Percentiles rank a stretch among this genome's conserved stretches.
phyloP scores from a whole-genome alignment of 371 early-diverging fungal genomes.

The Rhizopus sp. region DNA sequence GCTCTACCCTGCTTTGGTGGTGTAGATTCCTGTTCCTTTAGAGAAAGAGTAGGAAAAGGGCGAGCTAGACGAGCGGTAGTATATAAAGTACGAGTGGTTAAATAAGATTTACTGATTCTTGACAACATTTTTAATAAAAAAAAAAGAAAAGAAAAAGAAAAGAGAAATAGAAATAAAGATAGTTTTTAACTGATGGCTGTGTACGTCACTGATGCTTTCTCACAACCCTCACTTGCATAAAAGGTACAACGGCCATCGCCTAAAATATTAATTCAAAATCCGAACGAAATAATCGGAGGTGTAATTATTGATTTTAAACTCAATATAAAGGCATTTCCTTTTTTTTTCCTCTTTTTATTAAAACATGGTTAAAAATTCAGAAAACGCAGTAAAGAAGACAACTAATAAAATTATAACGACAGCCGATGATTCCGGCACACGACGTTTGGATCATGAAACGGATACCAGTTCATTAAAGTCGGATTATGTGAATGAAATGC shows the following conservation, averaged over 20 bases:
- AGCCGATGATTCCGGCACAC: conserved; percentile 24
- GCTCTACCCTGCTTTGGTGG: conserved; percentile 17
- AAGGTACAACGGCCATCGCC: too few relatives aligned
- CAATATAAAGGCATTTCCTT: background rate
- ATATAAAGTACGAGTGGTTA: background rate
- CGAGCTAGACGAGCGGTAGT: background rate
- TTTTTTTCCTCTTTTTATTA: background rate
- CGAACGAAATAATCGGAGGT: too few relatives aligned
- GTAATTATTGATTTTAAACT: too few relatives aligned
- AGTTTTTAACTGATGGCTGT: too few relatives aligned
- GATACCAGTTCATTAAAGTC: conserved; percentile 17
- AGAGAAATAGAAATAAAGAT: too few relatives aligned
- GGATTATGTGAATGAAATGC: conserved; percentile 52
- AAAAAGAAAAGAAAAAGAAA: background rate
- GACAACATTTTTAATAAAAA: background rate
- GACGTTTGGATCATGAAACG: conserved; percentile 1
- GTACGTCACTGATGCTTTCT: too few relatives aligned
- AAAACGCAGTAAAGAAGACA: conserved; percentile 27
- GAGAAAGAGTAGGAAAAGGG: conserved; percentile 2
- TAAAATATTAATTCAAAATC: too few relatives aligned
- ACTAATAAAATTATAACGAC: conserved; percentile 18
- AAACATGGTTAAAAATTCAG: conserved; percentile 17
- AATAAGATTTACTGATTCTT: background rate
- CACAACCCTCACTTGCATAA: too few relatives aligned
- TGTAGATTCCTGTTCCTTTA: background rate